Percentiles rank a stretch among this genome's conserved stretches.
Evolutionary conservation across 148 eudicot species (phyloP).

Genomic region (Arbutus unedo): DNA sequence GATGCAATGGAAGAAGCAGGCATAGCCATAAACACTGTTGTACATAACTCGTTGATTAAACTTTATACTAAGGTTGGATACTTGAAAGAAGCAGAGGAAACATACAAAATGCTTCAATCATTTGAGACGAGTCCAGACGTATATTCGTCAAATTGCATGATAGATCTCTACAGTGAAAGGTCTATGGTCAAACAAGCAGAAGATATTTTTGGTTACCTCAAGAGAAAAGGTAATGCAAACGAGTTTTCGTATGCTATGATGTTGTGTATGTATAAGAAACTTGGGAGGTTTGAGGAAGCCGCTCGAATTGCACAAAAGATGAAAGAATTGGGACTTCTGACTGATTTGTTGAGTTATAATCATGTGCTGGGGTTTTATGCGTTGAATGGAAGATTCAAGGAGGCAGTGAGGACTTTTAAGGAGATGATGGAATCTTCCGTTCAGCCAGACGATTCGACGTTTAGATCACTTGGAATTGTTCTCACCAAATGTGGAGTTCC

Average conservation of each 20-base stretch:
- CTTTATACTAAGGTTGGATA: conserved; percentile 81
- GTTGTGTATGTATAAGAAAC: conserved; percentile 83
- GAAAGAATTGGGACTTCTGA: conserved; percentile 65
- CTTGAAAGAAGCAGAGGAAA: conserved; percentile 71
- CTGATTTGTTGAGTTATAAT: conserved; percentile 74
- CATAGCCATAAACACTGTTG: conserved; percentile 54
- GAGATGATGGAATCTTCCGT: conserved; percentile 61
- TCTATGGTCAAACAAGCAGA: conserved; percentile 74
- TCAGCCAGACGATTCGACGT: conserved; percentile 70
- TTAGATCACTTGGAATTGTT: conserved; percentile 54
- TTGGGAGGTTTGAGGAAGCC: conserved; percentile 66
- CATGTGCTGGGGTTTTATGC: conserved; percentile 65
- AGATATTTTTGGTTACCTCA: conserved; percentile 51
- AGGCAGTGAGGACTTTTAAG: conserved; percentile 52
- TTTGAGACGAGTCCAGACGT: conserved; percentile 48
- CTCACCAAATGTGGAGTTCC: conserved; percentile 73
- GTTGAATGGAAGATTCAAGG: conserved; percentile 60
- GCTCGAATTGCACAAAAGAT: conserved; percentile 54
- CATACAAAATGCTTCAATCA: conserved; percentile 48
- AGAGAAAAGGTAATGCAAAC: conserved; percentile 56
- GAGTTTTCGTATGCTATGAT: conserved; percentile 95
- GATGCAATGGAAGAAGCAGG: conserved; percentile 48
- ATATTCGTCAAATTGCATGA: conserved; percentile 82
- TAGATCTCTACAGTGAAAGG: conserved; percentile 68
- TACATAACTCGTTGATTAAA: conserved; percentile 71